Percentiles rank a stretch among this genome's conserved stretches.
Evolutionary conservation across 2,329 filamentous ascomycete genomes (phyloP).

Genomic region (Pseudogymnoascus sp.): DNA sequence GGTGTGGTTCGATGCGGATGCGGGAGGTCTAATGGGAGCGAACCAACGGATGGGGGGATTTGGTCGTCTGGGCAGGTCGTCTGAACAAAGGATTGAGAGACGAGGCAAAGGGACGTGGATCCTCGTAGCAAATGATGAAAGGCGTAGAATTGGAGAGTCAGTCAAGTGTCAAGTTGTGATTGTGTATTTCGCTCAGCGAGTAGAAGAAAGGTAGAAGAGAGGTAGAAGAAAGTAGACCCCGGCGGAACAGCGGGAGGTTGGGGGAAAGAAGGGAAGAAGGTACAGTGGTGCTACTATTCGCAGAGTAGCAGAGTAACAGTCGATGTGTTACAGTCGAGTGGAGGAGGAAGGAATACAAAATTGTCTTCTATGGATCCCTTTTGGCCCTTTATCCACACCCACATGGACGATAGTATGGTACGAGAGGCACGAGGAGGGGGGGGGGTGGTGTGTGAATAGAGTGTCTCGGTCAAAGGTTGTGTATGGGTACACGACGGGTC

Average conservation of each 20-base stretch:
- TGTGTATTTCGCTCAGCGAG: background rate
- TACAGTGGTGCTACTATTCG: background rate
- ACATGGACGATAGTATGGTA: background rate
- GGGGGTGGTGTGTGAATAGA: background rate
- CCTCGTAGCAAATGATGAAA: background rate
- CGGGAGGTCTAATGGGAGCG: background rate
- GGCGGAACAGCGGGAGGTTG: background rate
- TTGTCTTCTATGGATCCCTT: background rate
- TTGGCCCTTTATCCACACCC: background rate
- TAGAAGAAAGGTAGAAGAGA: background rate
- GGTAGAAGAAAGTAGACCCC: background rate
- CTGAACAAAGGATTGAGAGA: background rate
- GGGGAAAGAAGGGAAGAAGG: background rate
- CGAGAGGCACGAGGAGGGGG: background rate
- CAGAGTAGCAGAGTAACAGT: background rate
- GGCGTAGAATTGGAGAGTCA: background rate
- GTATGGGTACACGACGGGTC: background rate
- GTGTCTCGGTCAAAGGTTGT: background rate
- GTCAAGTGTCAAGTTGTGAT: background rate
- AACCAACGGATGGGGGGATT: background rate
- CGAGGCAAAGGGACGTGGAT: background rate
- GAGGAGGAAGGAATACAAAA: background rate
- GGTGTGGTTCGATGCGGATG: background rate
- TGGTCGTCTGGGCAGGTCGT: background rate
- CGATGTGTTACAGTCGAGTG: too few relatives aligned